Base-by-base conservation (phyloP, 306 rosid genomes). In the Cicer yamashitae region DNA sequence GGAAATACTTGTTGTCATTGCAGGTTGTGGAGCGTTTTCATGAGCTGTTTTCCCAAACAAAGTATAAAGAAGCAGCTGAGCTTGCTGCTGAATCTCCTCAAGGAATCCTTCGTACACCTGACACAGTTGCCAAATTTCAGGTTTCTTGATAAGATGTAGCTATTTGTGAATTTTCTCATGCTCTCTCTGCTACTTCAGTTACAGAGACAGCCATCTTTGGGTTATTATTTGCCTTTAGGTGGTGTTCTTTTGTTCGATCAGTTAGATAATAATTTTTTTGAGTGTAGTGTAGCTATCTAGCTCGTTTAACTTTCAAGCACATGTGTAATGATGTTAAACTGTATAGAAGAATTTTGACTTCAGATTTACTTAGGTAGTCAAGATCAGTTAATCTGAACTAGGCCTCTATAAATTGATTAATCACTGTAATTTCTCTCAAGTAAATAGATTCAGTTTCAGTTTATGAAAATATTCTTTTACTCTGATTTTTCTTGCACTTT, bases 31-130 rank as follows among this genome's bases (percentile, higher is more conserved):
- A 96, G 77, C 97, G 96, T 72, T 96, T 96, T 76, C 99, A 96
- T 85, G 99, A 96, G 79, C 85, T 96, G 38, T 96, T 96, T 87
- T 96, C 99, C 41, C 99, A 96, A 88, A 92, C 98, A 1, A 96
- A 96, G 81, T 96, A 96, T 85, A 96, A 96, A 85, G 99, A 96
- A 86, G 99, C 99, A 58, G 99, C 99, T 15, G 99, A 96, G 84
- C 92, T 96, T 83, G 99, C 99, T 25, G 99, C 99, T 67, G 99
- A 96, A 81, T 96, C 99, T 84, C 99, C 99, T 1, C 99, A 92
- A 81, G 99, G 99, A 79, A 87, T 96, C 78, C 98, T 96, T 61
- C 97, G 99, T 4, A 96, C 99, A 9, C 98, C 99, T 0, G 99
- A 96, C 77, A 96, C 99, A 14, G 98, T 96, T 71, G 99, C 98